A percentile compares a stretch with the other conserved stretches of the same genome.
These are phyloP conservation scores for Quercus berberidifolia DNA, from an alignment of 306 rosid genomes.

Conservation along the genomic window DNA sequence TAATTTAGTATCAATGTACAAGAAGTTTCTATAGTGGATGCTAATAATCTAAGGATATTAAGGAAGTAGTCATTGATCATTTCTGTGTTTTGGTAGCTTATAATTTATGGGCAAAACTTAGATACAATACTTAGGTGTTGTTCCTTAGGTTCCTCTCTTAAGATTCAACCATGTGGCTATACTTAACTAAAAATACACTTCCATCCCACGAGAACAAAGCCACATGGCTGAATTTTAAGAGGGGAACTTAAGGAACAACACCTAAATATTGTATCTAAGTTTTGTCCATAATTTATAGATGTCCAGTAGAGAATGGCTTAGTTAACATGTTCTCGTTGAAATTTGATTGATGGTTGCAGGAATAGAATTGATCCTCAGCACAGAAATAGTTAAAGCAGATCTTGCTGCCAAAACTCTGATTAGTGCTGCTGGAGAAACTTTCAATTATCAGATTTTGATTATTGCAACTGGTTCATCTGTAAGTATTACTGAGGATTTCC, in stretches of 20 bases:
- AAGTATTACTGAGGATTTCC: constrained; percentile 26
- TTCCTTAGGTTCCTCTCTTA: too few relatives aligned
- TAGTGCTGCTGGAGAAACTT: constrained; percentile 64
- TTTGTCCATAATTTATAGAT: neutral
- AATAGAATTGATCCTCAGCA: constrained; percentile 69
- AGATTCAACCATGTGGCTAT: too few relatives aligned
- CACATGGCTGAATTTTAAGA: too few relatives aligned
- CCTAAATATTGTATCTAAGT: too few relatives aligned
- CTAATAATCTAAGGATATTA: neutral
- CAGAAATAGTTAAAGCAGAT: constrained; percentile 85
- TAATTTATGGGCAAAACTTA: neutral
- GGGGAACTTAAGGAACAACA: too few relatives aligned
- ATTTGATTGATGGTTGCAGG: constrained; percentile 53
- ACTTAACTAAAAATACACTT: too few relatives aligned
- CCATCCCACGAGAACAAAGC: too few relatives aligned
- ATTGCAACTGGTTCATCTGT: constrained; percentile 94
- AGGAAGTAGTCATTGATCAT: neutral
- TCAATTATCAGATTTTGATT: constrained; percentile 64
- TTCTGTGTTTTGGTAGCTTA: neutral
- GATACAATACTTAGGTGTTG: too few relatives aligned
- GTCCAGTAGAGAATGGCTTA: constrained; percentile 1
- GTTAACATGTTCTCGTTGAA: constrained; percentile 20
- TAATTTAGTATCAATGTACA: neutral
- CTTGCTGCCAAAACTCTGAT: constrained; percentile 63
- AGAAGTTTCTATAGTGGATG: neutral